Evolutionary conservation across 208 protist species (phyloP).

Genomic region (Lotmaria passim): DNA sequence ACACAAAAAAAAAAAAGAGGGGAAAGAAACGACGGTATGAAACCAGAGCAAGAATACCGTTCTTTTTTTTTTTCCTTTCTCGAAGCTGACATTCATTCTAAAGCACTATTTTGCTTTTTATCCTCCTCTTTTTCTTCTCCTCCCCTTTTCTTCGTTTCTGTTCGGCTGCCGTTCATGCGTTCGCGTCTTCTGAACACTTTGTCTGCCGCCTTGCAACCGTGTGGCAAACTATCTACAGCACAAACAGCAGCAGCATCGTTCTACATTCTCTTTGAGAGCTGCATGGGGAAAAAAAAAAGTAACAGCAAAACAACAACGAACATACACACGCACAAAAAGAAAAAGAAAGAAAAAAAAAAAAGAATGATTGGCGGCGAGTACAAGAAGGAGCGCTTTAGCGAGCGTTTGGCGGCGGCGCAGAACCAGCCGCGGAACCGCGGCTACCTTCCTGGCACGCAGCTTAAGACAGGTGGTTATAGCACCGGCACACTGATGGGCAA

Average conservation of each 20-base stretch:
- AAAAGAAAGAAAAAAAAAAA: not conserved
- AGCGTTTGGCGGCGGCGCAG: constrained; percentile 67
- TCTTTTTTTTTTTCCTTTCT: constrained; percentile 10
- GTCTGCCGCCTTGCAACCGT: too few species aligned
- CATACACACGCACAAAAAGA: constrained; percentile 7
- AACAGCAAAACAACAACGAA: not conserved
- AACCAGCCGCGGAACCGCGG: constrained; percentile 90
- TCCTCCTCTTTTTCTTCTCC: too few species aligned
- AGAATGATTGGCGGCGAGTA: constrained; percentile 90
- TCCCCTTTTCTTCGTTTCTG: too few species aligned
- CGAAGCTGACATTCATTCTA: too few species aligned
- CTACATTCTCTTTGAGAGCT: too few species aligned
- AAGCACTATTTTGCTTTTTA: too few species aligned
- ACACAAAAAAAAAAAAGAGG: not conserved
- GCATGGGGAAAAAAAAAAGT: too few species aligned
- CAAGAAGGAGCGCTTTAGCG: constrained; percentile 90
- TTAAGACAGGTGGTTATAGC: constrained; percentile 77
- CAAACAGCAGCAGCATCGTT: too few species aligned
- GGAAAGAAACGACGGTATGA: not conserved
- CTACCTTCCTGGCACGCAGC: constrained; percentile 83
- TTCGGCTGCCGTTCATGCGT: too few species aligned
- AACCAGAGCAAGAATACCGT: not conserved
- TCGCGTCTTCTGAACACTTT: too few species aligned
- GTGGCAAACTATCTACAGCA: too few species aligned
- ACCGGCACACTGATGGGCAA: constrained; percentile 81